Evolutionary conservation across 2,329 filamentous ascomycete species (phyloP), one percentile per base, ranked within the genome.

Genomic region (Trichoderma sp.): DNA sequence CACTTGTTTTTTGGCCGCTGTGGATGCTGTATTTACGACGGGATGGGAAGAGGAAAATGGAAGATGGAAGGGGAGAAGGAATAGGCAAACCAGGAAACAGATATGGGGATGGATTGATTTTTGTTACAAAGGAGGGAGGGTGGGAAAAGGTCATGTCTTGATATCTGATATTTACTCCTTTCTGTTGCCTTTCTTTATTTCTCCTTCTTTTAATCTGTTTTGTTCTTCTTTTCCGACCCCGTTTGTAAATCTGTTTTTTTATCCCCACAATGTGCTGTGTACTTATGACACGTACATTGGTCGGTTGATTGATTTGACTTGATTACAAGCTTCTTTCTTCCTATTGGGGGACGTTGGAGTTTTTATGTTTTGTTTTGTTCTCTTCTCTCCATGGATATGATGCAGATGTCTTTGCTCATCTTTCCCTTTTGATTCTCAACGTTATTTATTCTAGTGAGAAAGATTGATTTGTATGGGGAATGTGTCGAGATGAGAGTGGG

Each of bases 91-190:
- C 28, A 52, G 51, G 30, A 56, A 24, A 24, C 21, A 34, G 49
- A 65, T 65, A 34, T 30, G 51, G 51, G 55, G 61, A 43, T n/a
- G 30, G 51, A 34, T 34, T 34, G 60, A 18, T 55, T 64, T 55
- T 34, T 34, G 32, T 34, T 37, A 55, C 24, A 43, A 63, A 16
- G 16, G 59, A 46, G 43, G 37, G 34, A 24, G 28, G 28, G 18
- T 7, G 59, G 51, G 51, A 24, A 43, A 43, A 43, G 39, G 39
- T n/a, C 32, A 52, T 30, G 43, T 63, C 46, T 63, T 63, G 59
- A 63, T 63, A 63, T 52, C 59, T 63, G 59, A 63, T 63, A 63
- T 63, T 63, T 63, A 63, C 51, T 37, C 59, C 59, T 63, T 46
- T 51, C 16, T 63, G 43, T 34, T 51, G 43, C 59, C 30, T 52